Conservation (phyloP, 345 rosid genomes). For the Mercurialis annua region DNA sequence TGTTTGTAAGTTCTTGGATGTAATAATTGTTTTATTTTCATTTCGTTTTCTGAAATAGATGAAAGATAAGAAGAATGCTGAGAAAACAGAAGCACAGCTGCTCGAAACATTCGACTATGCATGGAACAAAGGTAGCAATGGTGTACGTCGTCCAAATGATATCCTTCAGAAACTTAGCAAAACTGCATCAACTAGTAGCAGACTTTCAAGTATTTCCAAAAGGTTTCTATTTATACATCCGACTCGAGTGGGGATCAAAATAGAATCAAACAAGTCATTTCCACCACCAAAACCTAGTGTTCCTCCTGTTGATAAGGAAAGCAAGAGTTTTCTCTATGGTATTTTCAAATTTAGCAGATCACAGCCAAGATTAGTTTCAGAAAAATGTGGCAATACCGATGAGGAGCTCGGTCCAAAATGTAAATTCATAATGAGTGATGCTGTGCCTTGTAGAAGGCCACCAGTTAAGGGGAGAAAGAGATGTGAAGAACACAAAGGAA, state of each 20-base stretch:
- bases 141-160: conserved; percentile 56
- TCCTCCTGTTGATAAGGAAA: conserved; percentile 34
- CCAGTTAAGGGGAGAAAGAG: conserved; percentile 65
- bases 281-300: conserved; percentile 21
- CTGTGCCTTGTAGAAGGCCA: conserved; percentile 39
- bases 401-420: conserved; percentile 35
- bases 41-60: conserved; percentile 36
- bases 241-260: conserved; percentile 55
- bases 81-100: conserved; percentile 52
- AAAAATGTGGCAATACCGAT: conserved; percentile 10
- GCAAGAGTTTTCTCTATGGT: conserved; percentile 28
- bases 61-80: conserved; percentile 58
- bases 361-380: conserved; percentile 46
- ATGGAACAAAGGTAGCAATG: conserved; percentile 85
- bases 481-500: conserved; percentile 66
- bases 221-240: conserved; percentile 36
- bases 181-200: conserved; percentile 29
- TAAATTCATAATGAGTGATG: conserved; percentile 50
- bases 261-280: conserved; percentile 42
- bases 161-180: conserved; percentile 49
- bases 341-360: conserved; percentile 52
- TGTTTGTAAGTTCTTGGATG: not conserved
- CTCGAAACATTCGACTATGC: conserved; percentile 76
- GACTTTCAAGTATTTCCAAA: conserved; percentile 30
- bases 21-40: not conserved